Evolutionary conservation across 192 early-diverging fungal genomes (phyloP).

Genomic region (Backusella psychrophila): DNA sequence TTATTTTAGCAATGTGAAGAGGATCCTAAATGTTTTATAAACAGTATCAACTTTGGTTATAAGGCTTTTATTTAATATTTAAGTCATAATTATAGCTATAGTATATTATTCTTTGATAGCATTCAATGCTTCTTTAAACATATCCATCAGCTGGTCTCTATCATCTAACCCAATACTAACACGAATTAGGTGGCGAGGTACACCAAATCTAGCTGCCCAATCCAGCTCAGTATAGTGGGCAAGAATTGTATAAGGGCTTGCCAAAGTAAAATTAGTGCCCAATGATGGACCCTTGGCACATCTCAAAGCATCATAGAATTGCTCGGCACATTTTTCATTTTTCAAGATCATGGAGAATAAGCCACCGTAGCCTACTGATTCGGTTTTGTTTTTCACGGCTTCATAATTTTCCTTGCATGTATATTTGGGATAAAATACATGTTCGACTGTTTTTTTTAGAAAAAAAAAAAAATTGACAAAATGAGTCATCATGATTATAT

Average conservation of each 20-base stretch:
- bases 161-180: slow-evolving; percentile 91
- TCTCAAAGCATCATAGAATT: slow-evolving; percentile 80
- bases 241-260: slow-evolving; percentile 92
- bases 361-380: slow-evolving; percentile 76
- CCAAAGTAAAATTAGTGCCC: slow-evolving; percentile 96
- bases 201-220: slow-evolving; percentile 85
- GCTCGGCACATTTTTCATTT: slow-evolving; percentile 48
- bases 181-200: slow-evolving; percentile 72
- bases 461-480: not conserved
- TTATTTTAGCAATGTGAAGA: not conserved
- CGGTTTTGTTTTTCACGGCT: slow-evolving; percentile 50
- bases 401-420: slow-evolving; percentile 66
- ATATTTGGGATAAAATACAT: slow-evolving; percentile 87
- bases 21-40: too few relatives aligned
- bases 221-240: slow-evolving; percentile 94
- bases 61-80: not conserved
- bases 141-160: slow-evolving; percentile 58
- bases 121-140: slow-evolving; percentile 76
- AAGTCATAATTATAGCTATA: not conserved
- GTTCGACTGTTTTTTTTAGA: slow-evolving; percentile 49
- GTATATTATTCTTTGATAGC: slow-evolving; percentile 32
- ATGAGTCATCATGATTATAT: not conserved
- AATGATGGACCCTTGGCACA: slow-evolving; percentile 93
- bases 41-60: not conserved
- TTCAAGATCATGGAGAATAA: slow-evolving; percentile 81